Conservation (phyloP, 805 yeast genomes). For the Metschnikowia koreensis region DNA sequence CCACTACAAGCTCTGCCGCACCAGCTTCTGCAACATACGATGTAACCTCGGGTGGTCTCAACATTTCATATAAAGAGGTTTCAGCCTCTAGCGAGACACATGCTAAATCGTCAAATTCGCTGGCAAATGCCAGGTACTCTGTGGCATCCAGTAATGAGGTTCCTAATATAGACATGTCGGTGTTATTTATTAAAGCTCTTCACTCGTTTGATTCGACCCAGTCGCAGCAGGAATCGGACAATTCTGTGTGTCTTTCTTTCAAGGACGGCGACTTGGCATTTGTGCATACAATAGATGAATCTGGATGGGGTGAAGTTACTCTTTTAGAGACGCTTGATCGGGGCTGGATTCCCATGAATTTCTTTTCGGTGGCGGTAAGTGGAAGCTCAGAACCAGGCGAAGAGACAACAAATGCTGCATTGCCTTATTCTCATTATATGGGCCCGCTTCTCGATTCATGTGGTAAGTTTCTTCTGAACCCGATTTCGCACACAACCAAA, state of each 20-base stretch:
- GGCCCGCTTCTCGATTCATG: conserved; percentile 56
- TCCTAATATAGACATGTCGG: conserved; percentile 47
- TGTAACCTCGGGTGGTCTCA: conserved; percentile 5
- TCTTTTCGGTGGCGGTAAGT: conserved; percentile 51
- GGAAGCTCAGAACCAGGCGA: conserved; percentile 24
- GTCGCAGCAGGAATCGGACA: conserved; percentile 62
- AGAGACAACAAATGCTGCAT: conserved; percentile 23
- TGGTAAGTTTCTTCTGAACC: conserved; percentile 65
- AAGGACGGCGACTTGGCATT: conserved; percentile 69
- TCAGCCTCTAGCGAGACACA: background rate
- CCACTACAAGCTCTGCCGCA: background rate
- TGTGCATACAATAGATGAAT: conserved; percentile 73
- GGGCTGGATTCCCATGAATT: conserved; percentile 88
- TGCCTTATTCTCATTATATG: conserved; percentile 41
- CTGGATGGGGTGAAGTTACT: conserved; percentile 89
- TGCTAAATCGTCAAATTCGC: background rate
- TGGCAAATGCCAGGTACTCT: conserved; percentile 1
- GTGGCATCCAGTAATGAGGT: conserved; percentile 11
- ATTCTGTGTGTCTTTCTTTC: conserved; percentile 72
- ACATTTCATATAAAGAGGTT: conserved; percentile 7
- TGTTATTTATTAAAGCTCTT: conserved; percentile 54
- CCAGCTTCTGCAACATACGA: background rate
- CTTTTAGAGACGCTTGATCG: conserved; percentile 57
- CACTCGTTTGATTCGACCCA: conserved; percentile 59
- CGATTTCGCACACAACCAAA: conserved; percentile 48